These are phyloP conservation scores for Phaeoacremonium minimum DNA, from an alignment of 2,329 filamentous ascomycete species.

Conservation along the genomic window DNA sequence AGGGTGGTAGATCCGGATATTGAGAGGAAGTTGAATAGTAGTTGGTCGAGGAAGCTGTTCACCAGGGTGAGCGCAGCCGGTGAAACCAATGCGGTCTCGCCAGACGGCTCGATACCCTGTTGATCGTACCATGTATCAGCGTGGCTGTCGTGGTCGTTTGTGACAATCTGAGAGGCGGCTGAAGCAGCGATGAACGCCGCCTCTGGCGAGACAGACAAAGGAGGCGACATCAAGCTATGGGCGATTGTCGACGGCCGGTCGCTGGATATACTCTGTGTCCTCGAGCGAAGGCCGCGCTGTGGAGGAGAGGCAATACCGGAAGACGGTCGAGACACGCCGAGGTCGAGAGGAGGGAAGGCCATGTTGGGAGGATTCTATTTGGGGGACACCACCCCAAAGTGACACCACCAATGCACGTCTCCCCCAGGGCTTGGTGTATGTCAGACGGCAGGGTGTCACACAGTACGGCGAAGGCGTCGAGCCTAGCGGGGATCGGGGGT, in stretches of 20 bases:
- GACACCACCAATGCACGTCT: not conserved
- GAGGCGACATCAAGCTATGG: slow-evolving; percentile 60
- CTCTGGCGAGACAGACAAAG: slow-evolving; percentile 65
- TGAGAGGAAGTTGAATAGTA: slow-evolving; percentile 87
- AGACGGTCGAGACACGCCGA: slow-evolving; percentile 16
- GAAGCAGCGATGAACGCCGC: slow-evolving; percentile 85
- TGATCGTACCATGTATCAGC: slow-evolving; percentile 66
- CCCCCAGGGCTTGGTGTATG: not conserved
- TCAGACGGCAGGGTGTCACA: not conserved
- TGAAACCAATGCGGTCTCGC: slow-evolving; percentile 69
- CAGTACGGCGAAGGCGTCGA: not conserved
- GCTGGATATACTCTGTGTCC: slow-evolving; percentile 65
- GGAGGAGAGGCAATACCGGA: slow-evolving; percentile 18
- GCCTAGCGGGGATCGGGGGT: not conserved
- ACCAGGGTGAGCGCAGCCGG: slow-evolving; percentile 69
- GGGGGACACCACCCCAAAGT: not conserved
- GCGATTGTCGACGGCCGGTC: slow-evolving; percentile 61
- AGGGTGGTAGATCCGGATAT: slow-evolving; percentile 75
- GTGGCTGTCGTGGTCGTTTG: slow-evolving; percentile 77
- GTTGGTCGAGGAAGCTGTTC: slow-evolving; percentile 90
- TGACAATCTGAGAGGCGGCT: slow-evolving; percentile 87
- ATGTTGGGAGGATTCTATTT: slow-evolving; percentile 11
- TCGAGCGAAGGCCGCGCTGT: slow-evolving; percentile 27
- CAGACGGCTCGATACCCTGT: slow-evolving; percentile 59
- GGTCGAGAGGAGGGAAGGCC: not conserved